Base-by-base conservation (phyloP, 139 green algal genomes). In the Chlamydomonas applanata region DNA sequence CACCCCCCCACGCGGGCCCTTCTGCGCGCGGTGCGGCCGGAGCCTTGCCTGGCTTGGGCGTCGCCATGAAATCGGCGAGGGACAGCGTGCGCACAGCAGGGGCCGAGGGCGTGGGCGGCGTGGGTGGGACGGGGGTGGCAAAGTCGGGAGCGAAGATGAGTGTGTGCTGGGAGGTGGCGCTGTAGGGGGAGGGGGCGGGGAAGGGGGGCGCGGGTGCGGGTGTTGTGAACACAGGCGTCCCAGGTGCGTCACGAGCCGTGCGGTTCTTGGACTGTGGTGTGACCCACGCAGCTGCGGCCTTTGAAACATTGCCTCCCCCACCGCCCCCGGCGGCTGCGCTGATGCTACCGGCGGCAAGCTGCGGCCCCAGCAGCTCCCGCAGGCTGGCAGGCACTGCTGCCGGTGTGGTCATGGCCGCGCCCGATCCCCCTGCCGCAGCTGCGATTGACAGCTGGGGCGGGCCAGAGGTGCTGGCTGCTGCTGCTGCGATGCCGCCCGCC, bases 11-110 rank as follows among this genome's bases (percentile, higher is more conserved):
- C 14, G 20, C 66, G 44, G 4, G 3, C 16, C 24, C 25, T 44
- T 24, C 29, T 19, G 16, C 36, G 69, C 62, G 35, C 63, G 46
- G 62, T 32, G 32, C 4, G 72, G 72, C n/a, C 60, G 36, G 29
- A 32, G 59, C 11, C 49, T 44, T 16, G 72, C 22, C 52, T 45
- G 40, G 40, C 40, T 49, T 44, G 0, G 44, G 24, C 3, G 11
- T 63, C 2, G 56, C 29, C 66, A 79, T 79, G 56, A 79, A 79
- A 22, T 79, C 74, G 0, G 66, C 74, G 36, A 79, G 74, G 22
- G 49, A 56, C 40, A 79, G 74, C 40, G 53, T 78, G 3, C 72
- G 22, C 60, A 24, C 49, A n/a, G 45, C 72, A 29, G 63, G 25
- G 36, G 5, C 69, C 19, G 25, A 14, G 56, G n/a, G 16, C 16